phyloP scores from a whole-genome alignment of 768 basidiomycete species.

The Floccularia luteovirens region DNA sequence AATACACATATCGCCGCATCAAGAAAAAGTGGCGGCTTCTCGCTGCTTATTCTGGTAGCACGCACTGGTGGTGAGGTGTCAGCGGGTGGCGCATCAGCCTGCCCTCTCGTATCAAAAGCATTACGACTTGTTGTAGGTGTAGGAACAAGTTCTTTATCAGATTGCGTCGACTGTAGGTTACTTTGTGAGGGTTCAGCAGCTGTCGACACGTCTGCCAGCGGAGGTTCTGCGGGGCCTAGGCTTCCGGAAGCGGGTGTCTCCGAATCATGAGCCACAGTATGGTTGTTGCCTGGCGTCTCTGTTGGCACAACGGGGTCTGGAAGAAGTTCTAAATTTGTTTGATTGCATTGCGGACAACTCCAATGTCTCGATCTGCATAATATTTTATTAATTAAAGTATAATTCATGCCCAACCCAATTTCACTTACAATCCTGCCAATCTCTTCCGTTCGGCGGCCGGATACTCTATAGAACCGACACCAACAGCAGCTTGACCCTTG shows the following conservation, averaged over 20 bases:
- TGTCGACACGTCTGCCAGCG: background rate
- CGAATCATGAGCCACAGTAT: background rate
- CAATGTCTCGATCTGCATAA: constrained; percentile 65
- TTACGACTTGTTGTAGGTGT: too few species aligned
- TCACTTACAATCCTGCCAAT: constrained; percentile 63
- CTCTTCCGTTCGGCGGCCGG: constrained; percentile 70
- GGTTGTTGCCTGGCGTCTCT: background rate
- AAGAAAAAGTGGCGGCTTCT: constrained; percentile 54
- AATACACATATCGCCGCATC: constrained; percentile 72
- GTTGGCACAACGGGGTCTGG: constrained; percentile 47
- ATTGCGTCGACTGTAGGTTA: too few species aligned
- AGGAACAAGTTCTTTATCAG: too few species aligned
- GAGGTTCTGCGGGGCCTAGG: constrained; percentile 1
- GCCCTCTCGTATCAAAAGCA: too few species aligned
- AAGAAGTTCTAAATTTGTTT: constrained; percentile 59
- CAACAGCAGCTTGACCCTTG: constrained; percentile 80
- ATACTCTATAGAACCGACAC: constrained; percentile 83
- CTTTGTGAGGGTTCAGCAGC: too few species aligned
- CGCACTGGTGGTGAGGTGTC: background rate
- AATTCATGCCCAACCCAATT: background rate
- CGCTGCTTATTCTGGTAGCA: constrained; percentile 8
- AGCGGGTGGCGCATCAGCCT: background rate
- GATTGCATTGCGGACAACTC: constrained; percentile 69
- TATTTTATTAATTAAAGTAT: background rate
- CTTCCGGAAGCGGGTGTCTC: background rate